phyloP scores from a whole-genome alignment of 208 protist species.

The Leishmania mexicana region DNA sequence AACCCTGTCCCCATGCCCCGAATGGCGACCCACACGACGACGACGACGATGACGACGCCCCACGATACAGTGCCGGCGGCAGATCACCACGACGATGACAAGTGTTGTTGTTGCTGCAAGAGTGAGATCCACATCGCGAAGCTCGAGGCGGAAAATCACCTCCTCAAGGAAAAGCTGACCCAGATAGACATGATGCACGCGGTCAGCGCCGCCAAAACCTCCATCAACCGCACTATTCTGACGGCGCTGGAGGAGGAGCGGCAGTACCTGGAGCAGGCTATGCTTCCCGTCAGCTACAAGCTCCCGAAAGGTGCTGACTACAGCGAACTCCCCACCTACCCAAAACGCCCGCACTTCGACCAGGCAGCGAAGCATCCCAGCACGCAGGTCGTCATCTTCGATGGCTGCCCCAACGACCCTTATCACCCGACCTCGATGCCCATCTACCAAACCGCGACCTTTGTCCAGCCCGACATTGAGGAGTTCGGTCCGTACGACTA shows the following conservation, averaged over 20 bases:
- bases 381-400: constrained; percentile 85
- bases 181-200: constrained; percentile 62
- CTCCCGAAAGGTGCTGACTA: constrained; percentile 40
- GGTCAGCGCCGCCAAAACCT: constrained; percentile 46
- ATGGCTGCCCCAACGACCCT: constrained; percentile 88
- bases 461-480: constrained; percentile 86
- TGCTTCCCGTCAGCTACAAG: constrained; percentile 44
- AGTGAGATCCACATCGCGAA: constrained; percentile 33
- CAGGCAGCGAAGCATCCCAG: constrained; percentile 57
- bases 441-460: constrained; percentile 93
- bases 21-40: neutral
- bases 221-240: constrained; percentile 43
- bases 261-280: constrained; percentile 43
- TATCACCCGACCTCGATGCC: constrained; percentile 89
- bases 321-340: constrained; percentile 74
- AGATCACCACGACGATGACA: constrained; percentile 8
- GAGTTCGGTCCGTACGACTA: constrained; percentile 93
- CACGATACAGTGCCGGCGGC: neutral
- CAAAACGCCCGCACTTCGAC: constrained; percentile 77
- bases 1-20: neutral
- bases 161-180: constrained; percentile 46
- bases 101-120: constrained; percentile 25
- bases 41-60: neutral
- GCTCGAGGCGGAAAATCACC: constrained; percentile 53
- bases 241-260: constrained; percentile 62